Evolutionary conservation across 169 alveolate genomes (phyloP).

Genomic region (Eimeria falciformis): DNA sequence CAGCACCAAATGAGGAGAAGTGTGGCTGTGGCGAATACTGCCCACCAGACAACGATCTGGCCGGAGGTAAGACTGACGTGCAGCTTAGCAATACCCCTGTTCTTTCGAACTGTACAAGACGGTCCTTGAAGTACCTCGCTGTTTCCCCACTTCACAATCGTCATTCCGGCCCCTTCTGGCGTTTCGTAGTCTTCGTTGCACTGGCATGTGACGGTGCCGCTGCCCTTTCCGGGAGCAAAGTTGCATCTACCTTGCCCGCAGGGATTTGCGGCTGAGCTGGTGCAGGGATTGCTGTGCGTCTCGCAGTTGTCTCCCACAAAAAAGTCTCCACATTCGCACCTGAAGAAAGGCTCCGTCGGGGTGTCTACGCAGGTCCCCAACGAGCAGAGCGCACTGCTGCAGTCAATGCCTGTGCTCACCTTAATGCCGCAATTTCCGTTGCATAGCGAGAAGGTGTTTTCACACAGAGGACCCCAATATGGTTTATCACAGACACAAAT

Average conservation of each 20-base stretch:
- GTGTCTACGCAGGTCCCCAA: constrained; percentile 73
- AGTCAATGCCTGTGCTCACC: constrained; percentile 63
- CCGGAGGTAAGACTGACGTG: constrained; percentile 59
- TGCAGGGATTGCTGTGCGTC: constrained; percentile 77
- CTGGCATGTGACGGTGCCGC: constrained; percentile 76
- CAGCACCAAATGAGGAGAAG: constrained; percentile 75
- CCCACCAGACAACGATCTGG: constrained; percentile 75
- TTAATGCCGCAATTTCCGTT: constrained; percentile 74
- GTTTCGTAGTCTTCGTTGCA: constrained; percentile 73
- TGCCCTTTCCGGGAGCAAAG: constrained; percentile 74
- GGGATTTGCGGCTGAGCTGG: constrained; percentile 70
- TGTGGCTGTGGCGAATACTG: constrained; percentile 38
- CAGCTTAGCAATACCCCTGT: constrained; percentile 71
- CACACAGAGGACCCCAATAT: constrained; percentile 63
- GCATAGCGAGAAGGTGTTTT: constrained; percentile 63
- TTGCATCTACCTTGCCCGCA: constrained; percentile 76
- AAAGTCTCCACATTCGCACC: constrained; percentile 75
- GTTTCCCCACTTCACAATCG: constrained; percentile 69
- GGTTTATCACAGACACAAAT: constrained; percentile 74
- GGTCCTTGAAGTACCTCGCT: constrained; percentile 75
- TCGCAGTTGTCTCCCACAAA: constrained; percentile 72
- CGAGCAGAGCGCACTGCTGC: constrained; percentile 72
- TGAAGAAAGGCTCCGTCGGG: constrained; percentile 59
- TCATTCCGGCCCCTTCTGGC: constrained; percentile 67
- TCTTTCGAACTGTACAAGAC: constrained; percentile 71